Evolutionary conservation across 148 eudicot genomes (phyloP), one percentile per base, ranked within the genome.

Genomic region (Talinum fruticosum): DNA sequence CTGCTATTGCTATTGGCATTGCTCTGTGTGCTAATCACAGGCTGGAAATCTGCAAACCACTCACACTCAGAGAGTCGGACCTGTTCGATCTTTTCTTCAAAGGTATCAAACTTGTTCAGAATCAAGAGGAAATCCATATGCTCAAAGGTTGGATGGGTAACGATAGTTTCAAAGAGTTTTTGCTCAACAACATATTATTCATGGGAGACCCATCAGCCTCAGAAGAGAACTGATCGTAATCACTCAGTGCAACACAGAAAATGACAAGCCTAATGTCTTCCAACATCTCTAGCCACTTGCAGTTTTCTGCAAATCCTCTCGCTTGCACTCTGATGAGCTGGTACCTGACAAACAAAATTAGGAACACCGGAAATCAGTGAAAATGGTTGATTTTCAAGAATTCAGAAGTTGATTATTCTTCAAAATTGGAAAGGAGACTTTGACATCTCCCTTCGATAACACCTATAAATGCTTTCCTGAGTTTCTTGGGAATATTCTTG

Each of bases 281-380:
- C 76, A 96, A 90, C 97, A 93, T 93, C 78, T 96, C 92, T 78
- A 96, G 79, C 97, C 97, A 95, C 81, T 92, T 95, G 89, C 99
- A 92, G 80, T 85, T 92, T 79, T 95, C 96, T 29, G 84, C 89
- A 77, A 90, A 86, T 37, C 94, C 93, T 80, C 89, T 89, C 51
- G 97, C 97, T 84, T 91, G 99, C 66, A 90, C 85, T 85, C 99
- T 89, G 47, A 96, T 91, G 64, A 96, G 91, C 86, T 93, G 95
- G 87, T 87, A 96, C 77, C 99, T 96, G 87, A 82, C 45, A 73
- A 64, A 54, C 30, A 54, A 71, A 33, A 8, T 66, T 2, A 37
- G 61, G 69, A 75, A n/a, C 38, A 23, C 23, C 47, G 35, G 36
- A 37, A 54, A n/a, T 57, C 10, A 57, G 24, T 57, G 10, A 0